Conservation (phyloP, 2,329 filamentous ascomycete species). For the Bretziella fagacearum region DNA sequence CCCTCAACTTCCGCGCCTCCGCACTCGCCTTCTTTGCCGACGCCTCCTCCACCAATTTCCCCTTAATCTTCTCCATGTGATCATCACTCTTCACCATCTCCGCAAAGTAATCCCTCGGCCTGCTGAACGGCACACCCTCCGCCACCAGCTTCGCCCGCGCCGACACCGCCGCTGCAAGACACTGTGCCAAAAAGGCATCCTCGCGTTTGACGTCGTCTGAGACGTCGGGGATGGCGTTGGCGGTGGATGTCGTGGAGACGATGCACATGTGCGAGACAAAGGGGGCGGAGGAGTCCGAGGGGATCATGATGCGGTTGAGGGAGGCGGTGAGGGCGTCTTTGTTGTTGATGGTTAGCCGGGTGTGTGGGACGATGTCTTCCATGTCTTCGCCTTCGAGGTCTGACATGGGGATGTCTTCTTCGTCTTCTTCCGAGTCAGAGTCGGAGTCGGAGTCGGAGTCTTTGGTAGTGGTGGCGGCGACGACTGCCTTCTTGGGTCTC, state of each 20-base stretch:
- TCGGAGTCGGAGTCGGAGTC: constrained; percentile 28
- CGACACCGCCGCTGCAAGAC: constrained; percentile 57
- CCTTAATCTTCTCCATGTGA: constrained; percentile 94
- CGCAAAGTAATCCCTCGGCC: constrained; percentile 89
- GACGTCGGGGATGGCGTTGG: constrained; percentile 55
- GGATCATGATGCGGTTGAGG: constrained; percentile 58
- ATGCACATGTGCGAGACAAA: constrained; percentile 76
- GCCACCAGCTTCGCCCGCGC: constrained; percentile 60
- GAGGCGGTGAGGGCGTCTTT: constrained; percentile 67
- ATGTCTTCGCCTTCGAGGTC: constrained; percentile 62
- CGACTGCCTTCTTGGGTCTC: constrained; percentile 28
- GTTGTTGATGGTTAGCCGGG: constrained; percentile 95
- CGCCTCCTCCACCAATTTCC: constrained; percentile 81
- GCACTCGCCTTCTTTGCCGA: constrained; percentile 80
- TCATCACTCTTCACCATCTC: constrained; percentile 99
- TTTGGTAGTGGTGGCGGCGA: constrained; percentile 16
- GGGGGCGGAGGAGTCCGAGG: constrained; percentile 46
- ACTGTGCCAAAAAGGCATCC: constrained; percentile 83
- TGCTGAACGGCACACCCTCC: constrained; percentile 70
- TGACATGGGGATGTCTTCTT: constrained; percentile 77
- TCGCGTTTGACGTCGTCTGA: constrained; percentile 88
- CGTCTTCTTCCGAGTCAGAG: constrained; percentile 46
- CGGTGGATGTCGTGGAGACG: constrained; percentile 47
- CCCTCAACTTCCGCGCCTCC: constrained; percentile 79
- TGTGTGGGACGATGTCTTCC: constrained; percentile 75